These are phyloP conservation scores for Clausena lansium DNA, from an alignment of 345 rosid genomes.

Conservation along the genomic window DNA sequence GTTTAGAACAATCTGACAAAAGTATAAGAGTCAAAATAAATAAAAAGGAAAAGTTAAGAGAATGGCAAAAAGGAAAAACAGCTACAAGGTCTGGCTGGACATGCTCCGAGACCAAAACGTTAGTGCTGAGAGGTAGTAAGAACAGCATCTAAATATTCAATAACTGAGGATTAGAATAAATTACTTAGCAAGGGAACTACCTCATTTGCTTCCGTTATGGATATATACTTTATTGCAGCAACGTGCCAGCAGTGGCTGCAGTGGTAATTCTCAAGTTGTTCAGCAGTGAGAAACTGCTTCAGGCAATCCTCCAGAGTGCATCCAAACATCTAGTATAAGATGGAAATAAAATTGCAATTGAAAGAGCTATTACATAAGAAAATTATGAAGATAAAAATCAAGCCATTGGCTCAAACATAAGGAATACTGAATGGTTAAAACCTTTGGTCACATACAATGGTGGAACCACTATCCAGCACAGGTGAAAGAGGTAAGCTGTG, in stretches of 20 bases:
- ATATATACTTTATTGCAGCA: constrained; percentile 62
- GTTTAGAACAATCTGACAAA: neutral
- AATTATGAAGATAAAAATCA: neutral
- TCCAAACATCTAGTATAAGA: constrained; percentile 45
- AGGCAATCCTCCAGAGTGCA: constrained; percentile 69
- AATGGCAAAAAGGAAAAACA: constrained; percentile 1
- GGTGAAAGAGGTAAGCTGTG: constrained; percentile 78
- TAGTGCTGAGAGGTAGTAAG: neutral
- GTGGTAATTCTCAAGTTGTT: constrained; percentile 63
- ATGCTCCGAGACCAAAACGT: neutral
- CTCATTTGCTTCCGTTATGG: constrained; percentile 43
- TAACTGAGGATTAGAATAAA: neutral
- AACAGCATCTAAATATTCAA: neutral
- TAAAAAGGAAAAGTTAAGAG: neutral
- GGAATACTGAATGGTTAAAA: constrained; percentile 33
- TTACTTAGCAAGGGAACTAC: constrained; percentile 23
- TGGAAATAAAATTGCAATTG: constrained; percentile 6
- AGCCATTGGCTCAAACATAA: neutral
- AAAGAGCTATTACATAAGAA: neutral
- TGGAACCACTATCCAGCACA: constrained; percentile 42
- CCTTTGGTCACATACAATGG: constrained; percentile 73
- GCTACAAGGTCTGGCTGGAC: neutral
- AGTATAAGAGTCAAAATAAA: neutral
- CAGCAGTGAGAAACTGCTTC: constrained; percentile 55
- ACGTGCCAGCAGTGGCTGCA: constrained; percentile 85